Evolutionary conservation across 345 rosid genomes (phyloP), one percentile per base, ranked within the genome.

Genomic region (Gossypium thurberi): DNA sequence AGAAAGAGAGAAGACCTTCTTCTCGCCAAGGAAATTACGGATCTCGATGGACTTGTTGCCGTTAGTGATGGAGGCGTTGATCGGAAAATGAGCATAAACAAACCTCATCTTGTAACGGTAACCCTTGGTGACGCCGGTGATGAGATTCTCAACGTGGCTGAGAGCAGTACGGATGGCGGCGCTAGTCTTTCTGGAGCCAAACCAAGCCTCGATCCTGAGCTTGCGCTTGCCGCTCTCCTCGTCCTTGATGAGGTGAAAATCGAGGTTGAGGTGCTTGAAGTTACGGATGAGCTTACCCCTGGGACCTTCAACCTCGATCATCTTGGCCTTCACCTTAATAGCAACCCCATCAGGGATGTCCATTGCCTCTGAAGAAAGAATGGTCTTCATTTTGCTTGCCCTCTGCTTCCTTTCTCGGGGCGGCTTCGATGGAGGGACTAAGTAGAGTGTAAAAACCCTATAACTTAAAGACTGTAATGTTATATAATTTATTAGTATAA

Each of bases 31-130:
- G 65, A 88, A 88, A 82, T 85, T 88, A 20, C 89, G 84, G 83
- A 91, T 91, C 90, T 91, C 94, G 23, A 91, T 91, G 58, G 94
- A 74, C 43, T 74, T 83, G 80, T 60, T 81, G 71, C 53, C 12
- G 62, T 76, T 80, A 2, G 78, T 69, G 78, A 91, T 91, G 44
- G 92, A 88, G 11, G 97, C 92, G 69, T 91, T 91, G 81, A 89
- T 91, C 1, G 92, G 94, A 9, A 91, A 89, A 74, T 91, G 97
- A 65, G 94, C 94, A 53, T 56, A 91, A 58, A 91, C 94, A 66
- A 91, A 91, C 44, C 97, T 78, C 97, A 91, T 91, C 85, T 83
- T 91, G 87, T 91, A 91, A 18, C 85, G 85, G 75, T 87, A 91
- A 2, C 97, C 97, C 81, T 81, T 78, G 55, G 90, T 88, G 46